Conservation (phyloP, 1,284 basidiomycete species). For the Microbotryum scabiosae region DNA sequence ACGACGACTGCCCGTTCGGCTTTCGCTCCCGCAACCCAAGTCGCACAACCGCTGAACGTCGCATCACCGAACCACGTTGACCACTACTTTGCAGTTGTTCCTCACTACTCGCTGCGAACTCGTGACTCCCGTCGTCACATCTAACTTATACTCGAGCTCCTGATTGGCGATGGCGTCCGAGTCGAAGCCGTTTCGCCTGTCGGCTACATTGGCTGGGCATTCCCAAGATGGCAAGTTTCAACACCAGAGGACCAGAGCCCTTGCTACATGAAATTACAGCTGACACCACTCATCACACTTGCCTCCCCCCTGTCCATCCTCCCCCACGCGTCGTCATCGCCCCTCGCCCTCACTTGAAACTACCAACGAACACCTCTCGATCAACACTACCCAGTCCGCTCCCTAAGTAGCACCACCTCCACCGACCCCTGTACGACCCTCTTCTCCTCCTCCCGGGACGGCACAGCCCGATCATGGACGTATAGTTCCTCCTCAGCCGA, state of each 20-base stretch:
- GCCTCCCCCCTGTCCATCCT: neutral
- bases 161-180: too few species aligned
- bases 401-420: constrained; percentile 43
- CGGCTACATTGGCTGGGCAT: constrained; percentile 56
- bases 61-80: too few species aligned
- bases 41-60: too few species aligned
- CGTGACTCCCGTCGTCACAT: too few species aligned
- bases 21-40: too few species aligned
- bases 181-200: constrained; percentile 60
- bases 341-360: neutral
- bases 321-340: constrained; percentile 4
- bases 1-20: too few species aligned
- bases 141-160: too few species aligned
- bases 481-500: constrained; percentile 48
- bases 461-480: constrained; percentile 77
- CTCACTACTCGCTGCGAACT: too few species aligned
- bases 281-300: neutral
- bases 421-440: constrained; percentile 63
- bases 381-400: constrained; percentile 49
- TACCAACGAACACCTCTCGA: neutral
- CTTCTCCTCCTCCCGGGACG: constrained; percentile 80
- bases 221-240: constrained; percentile 35
- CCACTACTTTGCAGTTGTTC: too few species aligned
- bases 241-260: too few species aligned
- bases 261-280: neutral